A percentile compares a stretch with the other conserved stretches of the same genome.
Evolutionary conservation across 306 rosid genomes (phyloP).

Genomic region (Purshia tridentata): DNA sequence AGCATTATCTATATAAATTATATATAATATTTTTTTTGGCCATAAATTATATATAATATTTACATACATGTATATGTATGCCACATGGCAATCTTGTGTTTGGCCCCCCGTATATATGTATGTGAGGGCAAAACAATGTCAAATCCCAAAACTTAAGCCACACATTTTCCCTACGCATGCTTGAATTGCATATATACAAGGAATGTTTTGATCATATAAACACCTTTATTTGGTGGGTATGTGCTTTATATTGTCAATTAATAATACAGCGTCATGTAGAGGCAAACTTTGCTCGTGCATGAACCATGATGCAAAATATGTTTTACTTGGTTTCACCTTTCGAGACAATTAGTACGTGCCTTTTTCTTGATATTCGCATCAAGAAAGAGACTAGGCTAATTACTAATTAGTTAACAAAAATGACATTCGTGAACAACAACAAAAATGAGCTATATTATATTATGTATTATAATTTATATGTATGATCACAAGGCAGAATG

Average conservation of each 20-base stretch:
- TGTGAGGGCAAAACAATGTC: background rate
- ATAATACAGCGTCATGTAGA: conserved; percentile 4
- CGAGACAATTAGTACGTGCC: background rate
- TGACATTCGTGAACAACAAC: too few species aligned
- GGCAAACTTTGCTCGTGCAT: conserved; percentile 32
- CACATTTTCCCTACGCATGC: background rate
- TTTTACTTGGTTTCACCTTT: background rate
- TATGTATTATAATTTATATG: background rate
- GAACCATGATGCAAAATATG: conserved; percentile 21
- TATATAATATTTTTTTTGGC: too few species aligned
- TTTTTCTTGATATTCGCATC: background rate
- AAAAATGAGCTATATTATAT: too few species aligned
- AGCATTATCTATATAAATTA: too few species aligned
- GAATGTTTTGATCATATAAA: conserved; percentile 8
- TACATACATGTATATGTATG: too few species aligned
- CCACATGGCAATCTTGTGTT: too few species aligned
- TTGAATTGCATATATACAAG: background rate
- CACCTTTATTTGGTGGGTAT: too few species aligned
- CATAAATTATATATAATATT: too few species aligned
- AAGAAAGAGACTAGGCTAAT: background rate
- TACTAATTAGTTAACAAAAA: background rate
- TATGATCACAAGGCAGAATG: too few species aligned
- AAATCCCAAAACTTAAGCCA: conserved; percentile 10
- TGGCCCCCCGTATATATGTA: too few species aligned
- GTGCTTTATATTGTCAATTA: too few species aligned